Percentiles rank a stretch among this genome's conserved stretches.
These are phyloP conservation scores for Obelidium mucronatum DNA, from an alignment of 192 early-diverging fungal species.

Conservation along the genomic window DNA sequence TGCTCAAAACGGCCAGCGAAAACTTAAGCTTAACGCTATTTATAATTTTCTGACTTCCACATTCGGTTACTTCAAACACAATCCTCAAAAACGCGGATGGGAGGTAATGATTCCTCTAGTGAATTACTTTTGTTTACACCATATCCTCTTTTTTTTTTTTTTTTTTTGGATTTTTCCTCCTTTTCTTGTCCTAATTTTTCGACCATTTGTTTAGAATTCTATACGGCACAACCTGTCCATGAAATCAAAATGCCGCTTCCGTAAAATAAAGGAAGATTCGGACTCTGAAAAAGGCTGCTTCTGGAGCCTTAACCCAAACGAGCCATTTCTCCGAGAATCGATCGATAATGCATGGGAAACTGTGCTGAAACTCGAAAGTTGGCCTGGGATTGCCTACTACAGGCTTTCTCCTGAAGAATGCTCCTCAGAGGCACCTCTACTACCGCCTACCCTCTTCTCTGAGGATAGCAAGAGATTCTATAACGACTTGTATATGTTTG, in stretches of 20 bases:
- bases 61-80: constrained; percentile 40
- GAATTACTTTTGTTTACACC: constrained; percentile 2
- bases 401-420: too few species aligned
- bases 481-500: constrained; percentile 17
- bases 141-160: not conserved
- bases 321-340: constrained; percentile 6
- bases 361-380: constrained; percentile 23
- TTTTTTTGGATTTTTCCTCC: not conserved
- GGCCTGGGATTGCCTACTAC: constrained; percentile 25
- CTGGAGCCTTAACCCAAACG: constrained; percentile 33
- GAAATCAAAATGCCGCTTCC: constrained; percentile 36
- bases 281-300: constrained; percentile 30
- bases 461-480: constrained; percentile 21
- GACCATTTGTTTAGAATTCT: constrained; percentile 25
- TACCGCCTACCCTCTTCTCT: not conserved
- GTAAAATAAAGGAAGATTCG: constrained; percentile 14
- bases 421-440: not conserved
- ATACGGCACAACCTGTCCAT: constrained; percentile 41
- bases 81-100: constrained; percentile 28
- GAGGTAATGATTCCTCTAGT: constrained; percentile 27
- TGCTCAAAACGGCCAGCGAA: constrained; percentile 8
- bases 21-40: constrained; percentile 33
- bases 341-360: constrained; percentile 33
- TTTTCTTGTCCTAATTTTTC: not conserved
- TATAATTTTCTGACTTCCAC: constrained; percentile 35